phyloP scores from a whole-genome alignment of 176 grass and related monocot species.

The Rhynchospora breviuscula region DNA sequence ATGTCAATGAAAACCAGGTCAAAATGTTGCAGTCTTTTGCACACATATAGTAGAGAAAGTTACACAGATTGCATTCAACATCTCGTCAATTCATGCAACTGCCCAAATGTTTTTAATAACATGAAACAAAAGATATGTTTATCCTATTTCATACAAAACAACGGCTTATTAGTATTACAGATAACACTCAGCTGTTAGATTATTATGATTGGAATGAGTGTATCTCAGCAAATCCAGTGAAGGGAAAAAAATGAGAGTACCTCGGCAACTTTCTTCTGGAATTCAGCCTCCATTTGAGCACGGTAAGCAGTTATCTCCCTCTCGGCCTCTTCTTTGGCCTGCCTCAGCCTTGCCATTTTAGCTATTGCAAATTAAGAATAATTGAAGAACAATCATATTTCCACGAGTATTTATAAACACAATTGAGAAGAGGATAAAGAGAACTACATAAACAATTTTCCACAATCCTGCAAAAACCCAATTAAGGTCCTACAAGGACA shows the following conservation, averaged over 20 bases:
- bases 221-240: background rate
- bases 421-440: background rate
- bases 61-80: background rate
- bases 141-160: background rate
- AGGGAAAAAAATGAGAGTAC: conserved; percentile 28
- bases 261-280: conserved; percentile 71
- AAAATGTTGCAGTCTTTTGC: background rate
- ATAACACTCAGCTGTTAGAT: background rate
- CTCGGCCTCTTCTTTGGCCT: conserved; percentile 92
- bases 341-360: conserved; percentile 65
- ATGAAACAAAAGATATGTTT: background rate
- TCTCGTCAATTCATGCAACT: background rate
- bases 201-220: background rate
- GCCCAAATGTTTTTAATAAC: background rate
- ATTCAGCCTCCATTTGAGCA: conserved; percentile 68
- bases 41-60: background rate
- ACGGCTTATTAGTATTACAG: background rate
- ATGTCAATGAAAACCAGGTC: background rate
- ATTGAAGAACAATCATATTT: conserved; percentile 7
- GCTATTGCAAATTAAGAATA: conserved; percentile 33
- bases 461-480: background rate
- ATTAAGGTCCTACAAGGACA: too few relatives aligned
- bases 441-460: background rate
- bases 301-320: conserved; percentile 67
- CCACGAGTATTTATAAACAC: background rate